These are phyloP conservation scores for Chlamydomonas reinhardtii DNA, from an alignment of 163 green algal species.

Conservation along the genomic window DNA sequence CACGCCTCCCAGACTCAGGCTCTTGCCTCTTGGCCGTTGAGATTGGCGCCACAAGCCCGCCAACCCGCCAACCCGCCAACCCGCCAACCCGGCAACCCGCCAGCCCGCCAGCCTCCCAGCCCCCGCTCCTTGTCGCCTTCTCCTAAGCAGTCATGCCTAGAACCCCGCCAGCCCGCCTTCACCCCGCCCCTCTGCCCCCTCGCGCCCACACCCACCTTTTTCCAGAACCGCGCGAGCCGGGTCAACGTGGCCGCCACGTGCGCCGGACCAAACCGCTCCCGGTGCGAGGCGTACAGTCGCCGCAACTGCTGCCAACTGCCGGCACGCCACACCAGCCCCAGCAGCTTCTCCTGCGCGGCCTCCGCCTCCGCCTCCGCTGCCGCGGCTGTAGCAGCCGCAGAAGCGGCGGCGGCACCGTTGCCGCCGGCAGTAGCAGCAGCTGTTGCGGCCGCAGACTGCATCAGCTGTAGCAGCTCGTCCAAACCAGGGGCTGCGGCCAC, in stretches of 20 bases:
- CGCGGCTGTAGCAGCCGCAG: neutral
- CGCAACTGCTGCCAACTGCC: neutral
- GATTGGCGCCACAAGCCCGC: too few relatives aligned
- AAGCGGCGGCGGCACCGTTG: neutral
- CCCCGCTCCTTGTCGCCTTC: too few relatives aligned
- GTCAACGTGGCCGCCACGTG: neutral
- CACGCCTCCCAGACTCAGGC: too few relatives aligned
- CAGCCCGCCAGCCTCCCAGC: too few relatives aligned
- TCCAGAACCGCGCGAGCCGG: neutral
- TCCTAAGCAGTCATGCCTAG: too few relatives aligned
- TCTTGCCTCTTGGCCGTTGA: too few relatives aligned
- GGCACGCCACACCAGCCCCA: neutral
- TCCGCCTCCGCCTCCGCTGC: neutral
- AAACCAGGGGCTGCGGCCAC: neutral
- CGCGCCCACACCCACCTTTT: neutral
- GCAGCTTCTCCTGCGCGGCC: neutral
- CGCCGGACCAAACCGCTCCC: neutral
- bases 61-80: too few relatives aligned
- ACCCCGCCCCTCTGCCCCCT: too few relatives aligned
- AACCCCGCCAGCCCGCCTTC: too few relatives aligned
- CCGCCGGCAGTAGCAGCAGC: neutral
- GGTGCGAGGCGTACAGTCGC: neutral
- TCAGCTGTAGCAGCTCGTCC: neutral
- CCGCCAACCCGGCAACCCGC: too few relatives aligned
- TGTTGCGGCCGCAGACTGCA: neutral